phyloP scores from a whole-genome alignment of 257 asterid species.

The Scutellaria baicalensis region DNA sequence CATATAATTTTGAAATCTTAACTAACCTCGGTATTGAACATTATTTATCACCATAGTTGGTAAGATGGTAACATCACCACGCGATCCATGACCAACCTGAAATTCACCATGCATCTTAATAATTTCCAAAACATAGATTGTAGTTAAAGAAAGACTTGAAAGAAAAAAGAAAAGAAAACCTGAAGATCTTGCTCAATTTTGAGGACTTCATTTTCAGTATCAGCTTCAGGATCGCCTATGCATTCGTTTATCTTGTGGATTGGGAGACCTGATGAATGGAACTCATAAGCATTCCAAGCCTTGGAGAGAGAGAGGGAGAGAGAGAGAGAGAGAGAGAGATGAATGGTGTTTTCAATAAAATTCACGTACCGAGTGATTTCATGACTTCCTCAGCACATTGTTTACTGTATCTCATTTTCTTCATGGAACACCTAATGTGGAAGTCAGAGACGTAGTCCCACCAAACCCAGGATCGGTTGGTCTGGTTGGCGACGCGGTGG shows the following conservation, averaged over 20 bases:
- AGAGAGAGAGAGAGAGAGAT: no score
- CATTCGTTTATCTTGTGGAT: conserved; percentile 65
- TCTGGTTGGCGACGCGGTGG: conserved; percentile 67
- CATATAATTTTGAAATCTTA: background rate
- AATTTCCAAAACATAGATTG: background rate
- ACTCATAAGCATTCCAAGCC: background rate
- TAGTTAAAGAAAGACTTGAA: background rate
- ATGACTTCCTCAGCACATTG: conserved; percentile 75
- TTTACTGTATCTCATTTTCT: conserved; percentile 54
- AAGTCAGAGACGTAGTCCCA: conserved; percentile 94
- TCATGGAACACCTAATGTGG: conserved; percentile 83
- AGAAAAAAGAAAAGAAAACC: no score
- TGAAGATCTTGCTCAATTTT: conserved; percentile 76
- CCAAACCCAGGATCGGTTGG: conserved; percentile 69
- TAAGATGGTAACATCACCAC: conserved; percentile 91
- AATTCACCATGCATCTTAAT: background rate
- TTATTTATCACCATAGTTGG: conserved; percentile 83
- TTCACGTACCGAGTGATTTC: conserved; percentile 54
- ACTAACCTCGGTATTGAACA: conserved; percentile 80
- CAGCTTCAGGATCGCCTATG: conserved; percentile 85
- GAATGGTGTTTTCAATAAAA: background rate
- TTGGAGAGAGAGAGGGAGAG: no score
- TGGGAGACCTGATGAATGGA: conserved; percentile 41
- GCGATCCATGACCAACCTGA: conserved; percentile 80
- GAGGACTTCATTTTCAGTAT: conserved; percentile 62